Percentiles rank a stretch among this genome's conserved stretches.
phyloP scores from a whole-genome alignment of 2,329 filamentous ascomycete genomes.

The Dothideomycetes sp. region DNA sequence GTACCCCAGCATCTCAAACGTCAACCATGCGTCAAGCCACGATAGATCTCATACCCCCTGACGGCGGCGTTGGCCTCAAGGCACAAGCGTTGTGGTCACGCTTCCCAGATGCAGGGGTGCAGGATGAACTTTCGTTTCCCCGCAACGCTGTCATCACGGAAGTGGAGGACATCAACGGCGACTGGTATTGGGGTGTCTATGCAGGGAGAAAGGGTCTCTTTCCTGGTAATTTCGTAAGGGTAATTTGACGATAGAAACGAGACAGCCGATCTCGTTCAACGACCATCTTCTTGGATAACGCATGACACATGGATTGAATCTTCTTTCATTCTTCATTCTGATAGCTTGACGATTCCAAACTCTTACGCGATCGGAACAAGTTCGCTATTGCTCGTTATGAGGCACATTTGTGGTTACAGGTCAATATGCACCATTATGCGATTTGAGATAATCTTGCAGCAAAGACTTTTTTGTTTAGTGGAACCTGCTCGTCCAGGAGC shows the following conservation, averaged over 20 bases:
- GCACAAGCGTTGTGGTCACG: conserved; percentile 64
- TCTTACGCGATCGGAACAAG: too few relatives aligned
- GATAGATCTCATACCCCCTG: conserved; percentile 50
- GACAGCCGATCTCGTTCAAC: too few relatives aligned
- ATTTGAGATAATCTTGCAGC: too few relatives aligned
- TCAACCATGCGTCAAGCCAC: background rate
- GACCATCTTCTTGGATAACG: too few relatives aligned
- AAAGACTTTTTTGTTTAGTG: too few relatives aligned
- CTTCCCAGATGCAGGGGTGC: conserved; percentile 53
- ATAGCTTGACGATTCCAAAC: too few relatives aligned
- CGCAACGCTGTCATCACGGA: conserved; percentile 73
- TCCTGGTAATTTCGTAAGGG: conserved; percentile 62
- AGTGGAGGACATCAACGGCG: conserved; percentile 75
- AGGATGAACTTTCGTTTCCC: conserved; percentile 76
- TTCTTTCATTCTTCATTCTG: too few relatives aligned
- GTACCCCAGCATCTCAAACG: conserved; percentile 9
- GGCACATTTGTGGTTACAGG: too few relatives aligned
- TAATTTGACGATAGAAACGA: conserved; percentile 25
- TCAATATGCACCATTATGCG: too few relatives aligned
- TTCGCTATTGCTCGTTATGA: too few relatives aligned
- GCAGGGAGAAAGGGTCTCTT: conserved; percentile 72
- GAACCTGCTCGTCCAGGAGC: too few relatives aligned
- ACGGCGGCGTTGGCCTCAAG: conserved; percentile 58
- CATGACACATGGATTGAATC: too few relatives aligned
- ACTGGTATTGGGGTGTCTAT: conserved; percentile 84